Evolutionary conservation across 2,329 filamentous ascomycete genomes (phyloP).

Genomic region (Aspergillus calidoustus): DNA sequence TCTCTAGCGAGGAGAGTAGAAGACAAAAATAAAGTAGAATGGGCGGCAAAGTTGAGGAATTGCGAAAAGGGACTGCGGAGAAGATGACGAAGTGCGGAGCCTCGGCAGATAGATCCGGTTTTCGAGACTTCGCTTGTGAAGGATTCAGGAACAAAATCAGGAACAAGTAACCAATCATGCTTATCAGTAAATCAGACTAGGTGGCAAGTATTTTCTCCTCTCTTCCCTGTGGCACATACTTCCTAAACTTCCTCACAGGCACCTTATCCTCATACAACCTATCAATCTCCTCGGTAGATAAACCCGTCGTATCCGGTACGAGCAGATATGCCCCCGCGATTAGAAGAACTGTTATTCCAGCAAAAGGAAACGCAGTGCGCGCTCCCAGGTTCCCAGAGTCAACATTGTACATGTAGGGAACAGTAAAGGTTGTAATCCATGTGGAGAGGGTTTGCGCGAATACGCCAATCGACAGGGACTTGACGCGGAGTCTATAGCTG

Average conservation of each 20-base stretch:
- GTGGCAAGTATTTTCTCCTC: background rate
- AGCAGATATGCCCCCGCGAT: background rate
- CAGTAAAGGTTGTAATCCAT: constrained; percentile 5
- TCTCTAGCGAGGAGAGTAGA: background rate
- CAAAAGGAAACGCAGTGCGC: constrained; percentile 9
- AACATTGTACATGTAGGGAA: constrained; percentile 10
- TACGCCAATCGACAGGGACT: constrained; percentile 3
- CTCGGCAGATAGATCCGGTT: constrained; percentile 5
- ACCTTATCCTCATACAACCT: constrained; percentile 13
- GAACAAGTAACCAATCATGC: background rate
- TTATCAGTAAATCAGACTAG: background rate
- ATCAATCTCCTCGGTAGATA: constrained; percentile 9
- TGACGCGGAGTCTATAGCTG: constrained; percentile 5
- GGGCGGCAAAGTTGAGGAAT: background rate
- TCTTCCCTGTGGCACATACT: background rate
- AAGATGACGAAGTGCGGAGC: background rate
- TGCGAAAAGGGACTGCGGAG: background rate
- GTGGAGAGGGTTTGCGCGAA: constrained; percentile 9
- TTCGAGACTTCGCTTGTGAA: background rate
- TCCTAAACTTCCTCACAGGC: background rate
- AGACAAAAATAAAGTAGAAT: background rate
- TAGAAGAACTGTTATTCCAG: constrained; percentile 5
- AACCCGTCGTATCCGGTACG: constrained; percentile 1
- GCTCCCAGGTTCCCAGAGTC: constrained; percentile 4
- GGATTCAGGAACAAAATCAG: background rate